Conservation (phyloP, 148 eudicot genomes). For the Vaccinium macrocarpon region DNA sequence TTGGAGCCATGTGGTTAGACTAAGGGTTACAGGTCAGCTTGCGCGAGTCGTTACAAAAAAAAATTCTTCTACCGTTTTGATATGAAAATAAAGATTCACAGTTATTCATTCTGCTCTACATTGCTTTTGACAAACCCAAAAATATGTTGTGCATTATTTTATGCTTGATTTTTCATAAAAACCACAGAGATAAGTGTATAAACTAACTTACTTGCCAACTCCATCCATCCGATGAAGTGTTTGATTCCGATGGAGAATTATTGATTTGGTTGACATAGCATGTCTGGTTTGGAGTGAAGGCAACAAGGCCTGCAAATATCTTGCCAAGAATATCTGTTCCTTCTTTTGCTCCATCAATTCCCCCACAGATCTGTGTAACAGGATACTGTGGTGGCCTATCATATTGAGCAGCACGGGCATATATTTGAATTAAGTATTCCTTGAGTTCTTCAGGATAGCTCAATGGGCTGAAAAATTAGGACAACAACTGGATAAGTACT, state of each 20-base stretch:
- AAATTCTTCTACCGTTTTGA: no score
- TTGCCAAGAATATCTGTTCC: constrained; percentile 28
- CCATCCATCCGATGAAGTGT: constrained; percentile 17
- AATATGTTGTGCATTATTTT: no score
- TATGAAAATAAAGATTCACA: no score
- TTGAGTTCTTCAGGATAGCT: constrained; percentile 26
- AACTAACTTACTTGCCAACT: constrained; percentile 47
- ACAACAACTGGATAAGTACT: background rate
- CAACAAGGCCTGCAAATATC: constrained; percentile 30
- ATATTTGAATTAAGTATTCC: constrained; percentile 21
- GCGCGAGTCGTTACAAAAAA: background rate
- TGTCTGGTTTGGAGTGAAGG: constrained; percentile 17
- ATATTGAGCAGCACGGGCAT: constrained; percentile 45
- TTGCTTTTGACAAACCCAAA: no score
- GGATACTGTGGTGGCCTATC: constrained; percentile 36
- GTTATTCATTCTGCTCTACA: no score
- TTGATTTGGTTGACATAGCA: constrained; percentile 13
- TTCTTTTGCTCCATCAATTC: constrained; percentile 29
- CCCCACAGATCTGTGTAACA: constrained; percentile 31
- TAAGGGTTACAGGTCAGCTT: no score
- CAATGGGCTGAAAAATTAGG: constrained; percentile 22
- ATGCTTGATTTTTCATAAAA: no score
- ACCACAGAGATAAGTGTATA: no score
- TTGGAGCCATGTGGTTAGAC: no score
- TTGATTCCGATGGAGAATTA: no score